These are phyloP conservation scores for Pelargonium nanum DNA, from an alignment of 345 rosid genomes.

Conservation along the genomic window DNA sequence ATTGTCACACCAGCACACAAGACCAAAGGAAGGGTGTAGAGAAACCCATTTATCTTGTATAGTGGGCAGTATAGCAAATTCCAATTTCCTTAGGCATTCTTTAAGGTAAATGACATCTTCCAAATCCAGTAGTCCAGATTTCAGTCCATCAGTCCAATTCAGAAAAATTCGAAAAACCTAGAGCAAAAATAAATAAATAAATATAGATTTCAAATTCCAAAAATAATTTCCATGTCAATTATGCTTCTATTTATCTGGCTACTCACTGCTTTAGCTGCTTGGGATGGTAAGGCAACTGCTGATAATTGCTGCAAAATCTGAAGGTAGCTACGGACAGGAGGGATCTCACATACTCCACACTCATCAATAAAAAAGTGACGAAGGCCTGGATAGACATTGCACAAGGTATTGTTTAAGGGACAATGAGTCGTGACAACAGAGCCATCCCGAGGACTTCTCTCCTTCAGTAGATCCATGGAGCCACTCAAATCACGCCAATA, in stretches of 20 bases:
- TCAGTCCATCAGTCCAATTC: slow-evolving; percentile 66
- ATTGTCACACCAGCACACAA: slow-evolving; percentile 81
- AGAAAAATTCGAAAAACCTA: slow-evolving; percentile 75
- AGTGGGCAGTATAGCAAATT: slow-evolving; percentile 68
- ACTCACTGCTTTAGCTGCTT: slow-evolving; percentile 68
- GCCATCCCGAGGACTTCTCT: slow-evolving; percentile 23
- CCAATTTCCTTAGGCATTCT: slow-evolving; percentile 48
- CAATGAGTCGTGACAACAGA: slow-evolving; percentile 16
- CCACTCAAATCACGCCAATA: slow-evolving; percentile 83
- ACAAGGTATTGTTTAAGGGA: slow-evolving; percentile 44
- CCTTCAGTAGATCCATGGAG: slow-evolving; percentile 39
- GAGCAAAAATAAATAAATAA: slow-evolving; percentile 15
- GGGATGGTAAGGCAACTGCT: slow-evolving; percentile 50
- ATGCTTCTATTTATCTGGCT: slow-evolving; percentile 9
- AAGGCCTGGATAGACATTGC: slow-evolving; percentile 68
- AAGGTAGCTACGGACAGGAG: slow-evolving; percentile 48
- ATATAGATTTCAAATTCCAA: slow-evolving; percentile 5
- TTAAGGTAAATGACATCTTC: slow-evolving; percentile 47
- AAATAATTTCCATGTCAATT: slow-evolving; percentile 1
- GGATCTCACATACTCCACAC: slow-evolving; percentile 63
- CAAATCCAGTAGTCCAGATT: slow-evolving; percentile 41
- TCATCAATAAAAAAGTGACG: slow-evolving; percentile 69
- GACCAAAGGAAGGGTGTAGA: slow-evolving; percentile 66
- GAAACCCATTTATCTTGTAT: slow-evolving; percentile 71
- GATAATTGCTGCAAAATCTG: slow-evolving; percentile 58